Evolutionary conservation across 495 filamentous ascomycete genomes (phyloP).

Genomic region (Aspergillus cavernicola): DNA sequence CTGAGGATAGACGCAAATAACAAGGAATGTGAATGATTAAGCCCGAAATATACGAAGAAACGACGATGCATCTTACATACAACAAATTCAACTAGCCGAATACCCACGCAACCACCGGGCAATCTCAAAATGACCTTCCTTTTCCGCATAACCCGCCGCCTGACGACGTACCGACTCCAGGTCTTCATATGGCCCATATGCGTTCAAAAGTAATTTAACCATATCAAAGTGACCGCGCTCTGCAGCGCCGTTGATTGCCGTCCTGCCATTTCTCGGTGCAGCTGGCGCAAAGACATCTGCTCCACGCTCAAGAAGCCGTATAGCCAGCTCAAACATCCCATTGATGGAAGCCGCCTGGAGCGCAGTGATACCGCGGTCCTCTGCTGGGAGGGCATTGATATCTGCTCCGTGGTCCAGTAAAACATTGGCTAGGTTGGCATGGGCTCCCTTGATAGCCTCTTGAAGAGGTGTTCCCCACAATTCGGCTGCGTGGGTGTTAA

Average conservation of each 20-base stretch:
- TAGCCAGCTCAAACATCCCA: conserved; percentile 12
- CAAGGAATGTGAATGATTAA: too few relatives aligned
- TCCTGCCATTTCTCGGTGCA: conserved; percentile 25
- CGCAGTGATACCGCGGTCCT: conserved; percentile 18
- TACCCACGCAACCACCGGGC: conserved; percentile 7
- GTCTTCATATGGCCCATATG: conserved; percentile 11
- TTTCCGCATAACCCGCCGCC: conserved; percentile 13
- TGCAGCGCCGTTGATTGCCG: conserved; percentile 39
- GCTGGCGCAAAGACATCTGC: conserved; percentile 28
- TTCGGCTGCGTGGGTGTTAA: conserved; percentile 7
- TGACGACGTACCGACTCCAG: conserved; percentile 12
- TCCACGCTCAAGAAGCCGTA: conserved; percentile 18
- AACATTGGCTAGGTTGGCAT: conserved; percentile 20
- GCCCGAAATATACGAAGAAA: too few relatives aligned
- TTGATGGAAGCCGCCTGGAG: conserved; percentile 24
- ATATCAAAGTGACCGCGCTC: conserved; percentile 41
- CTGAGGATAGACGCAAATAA: too few relatives aligned
- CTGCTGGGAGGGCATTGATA: conserved; percentile 22
- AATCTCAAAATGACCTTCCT: conserved; percentile 10
- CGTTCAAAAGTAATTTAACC: conserved; percentile 37
- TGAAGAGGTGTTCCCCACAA: conserved; percentile 25
- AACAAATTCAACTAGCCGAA: neutral
- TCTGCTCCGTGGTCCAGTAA: conserved; percentile 30
- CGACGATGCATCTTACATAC: too few relatives aligned
- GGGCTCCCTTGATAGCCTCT: conserved; percentile 21